Percentiles rank a stretch among this genome's conserved stretches.
phyloP scores from a whole-genome alignment of 208 protist genomes.

The Phytomonas serpens region DNA sequence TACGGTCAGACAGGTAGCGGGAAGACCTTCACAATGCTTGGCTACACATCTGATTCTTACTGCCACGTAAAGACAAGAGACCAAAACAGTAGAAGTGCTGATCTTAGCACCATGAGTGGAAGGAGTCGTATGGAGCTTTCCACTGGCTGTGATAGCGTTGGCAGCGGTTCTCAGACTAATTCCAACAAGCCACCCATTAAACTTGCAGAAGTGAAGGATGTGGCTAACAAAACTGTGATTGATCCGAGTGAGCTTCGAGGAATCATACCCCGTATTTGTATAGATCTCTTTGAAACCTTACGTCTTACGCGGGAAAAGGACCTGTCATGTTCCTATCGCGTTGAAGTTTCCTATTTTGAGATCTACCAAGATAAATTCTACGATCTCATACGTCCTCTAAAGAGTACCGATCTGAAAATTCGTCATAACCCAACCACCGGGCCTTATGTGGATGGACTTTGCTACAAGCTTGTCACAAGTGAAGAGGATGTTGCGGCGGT shows the following conservation, averaged over 20 bases:
- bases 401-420: constrained; percentile 51
- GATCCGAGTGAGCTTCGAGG: constrained; percentile 61
- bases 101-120: constrained; percentile 5
- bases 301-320: constrained; percentile 47
- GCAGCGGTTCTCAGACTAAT: background rate
- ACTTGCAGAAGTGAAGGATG: constrained; percentile 12
- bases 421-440: constrained; percentile 57
- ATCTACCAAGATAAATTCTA: constrained; percentile 90
- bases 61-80: background rate
- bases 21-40: constrained; percentile 93
- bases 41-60: constrained; percentile 32
- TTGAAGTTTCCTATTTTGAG: constrained; percentile 79
- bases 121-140: background rate
- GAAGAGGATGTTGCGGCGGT: constrained; percentile 64
- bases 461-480: constrained; percentile 29
- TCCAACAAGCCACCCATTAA: constrained; percentile 1
- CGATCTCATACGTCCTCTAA: constrained; percentile 50
- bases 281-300: constrained; percentile 56
- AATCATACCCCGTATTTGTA: constrained; percentile 68
- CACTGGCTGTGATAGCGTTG: background rate
- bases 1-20: constrained; percentile 88
- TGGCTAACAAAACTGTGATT: constrained; percentile 38
- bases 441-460: constrained; percentile 73
- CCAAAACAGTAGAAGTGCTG: constrained; percentile 16
- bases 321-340: constrained; percentile 56